A percentile compares a stretch with the other conserved stretches of the same genome.
phyloP scores from a whole-genome alignment of 441 rosid species.

The Erodium trifolium region DNA sequence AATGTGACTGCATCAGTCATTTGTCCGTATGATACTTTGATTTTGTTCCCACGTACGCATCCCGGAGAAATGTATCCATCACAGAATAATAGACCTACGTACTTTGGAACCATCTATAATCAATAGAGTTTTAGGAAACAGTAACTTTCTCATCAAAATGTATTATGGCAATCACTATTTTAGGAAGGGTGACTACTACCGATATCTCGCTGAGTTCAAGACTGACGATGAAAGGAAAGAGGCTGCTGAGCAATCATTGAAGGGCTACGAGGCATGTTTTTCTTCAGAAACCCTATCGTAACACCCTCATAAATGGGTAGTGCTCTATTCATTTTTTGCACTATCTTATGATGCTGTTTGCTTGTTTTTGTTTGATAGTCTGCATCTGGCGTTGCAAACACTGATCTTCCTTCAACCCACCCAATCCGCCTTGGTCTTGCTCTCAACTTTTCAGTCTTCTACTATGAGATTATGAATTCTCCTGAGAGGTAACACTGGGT shows the following conservation, averaged over 20 bases:
- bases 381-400: constrained; percentile 78
- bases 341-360: constrained; percentile 1
- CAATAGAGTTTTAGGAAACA: too few relatives aligned
- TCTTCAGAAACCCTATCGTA: not conserved
- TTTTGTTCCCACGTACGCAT: not conserved
- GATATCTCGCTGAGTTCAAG: constrained; percentile 98
- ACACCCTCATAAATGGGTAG: not conserved
- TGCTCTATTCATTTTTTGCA: not conserved
- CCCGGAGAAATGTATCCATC: too few relatives aligned
- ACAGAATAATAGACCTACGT: too few relatives aligned
- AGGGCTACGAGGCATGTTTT: constrained; percentile 76
- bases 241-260: constrained; percentile 86
- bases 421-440: constrained; percentile 99
- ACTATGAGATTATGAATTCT: constrained; percentile 97
- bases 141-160: not conserved
- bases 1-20: not conserved
- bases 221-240: constrained; percentile 90
- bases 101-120: too few relatives aligned
- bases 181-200: constrained; percentile 97
- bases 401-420: constrained; percentile 92
- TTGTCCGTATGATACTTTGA: not conserved
- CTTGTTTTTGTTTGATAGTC: constrained; percentile 35
- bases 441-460: constrained; percentile 94
- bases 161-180: constrained; percentile 3
- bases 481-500: constrained; percentile 57